phyloP scores from a whole-genome alignment of 345 rosid genomes.

The Gossypium mustelinum region DNA sequence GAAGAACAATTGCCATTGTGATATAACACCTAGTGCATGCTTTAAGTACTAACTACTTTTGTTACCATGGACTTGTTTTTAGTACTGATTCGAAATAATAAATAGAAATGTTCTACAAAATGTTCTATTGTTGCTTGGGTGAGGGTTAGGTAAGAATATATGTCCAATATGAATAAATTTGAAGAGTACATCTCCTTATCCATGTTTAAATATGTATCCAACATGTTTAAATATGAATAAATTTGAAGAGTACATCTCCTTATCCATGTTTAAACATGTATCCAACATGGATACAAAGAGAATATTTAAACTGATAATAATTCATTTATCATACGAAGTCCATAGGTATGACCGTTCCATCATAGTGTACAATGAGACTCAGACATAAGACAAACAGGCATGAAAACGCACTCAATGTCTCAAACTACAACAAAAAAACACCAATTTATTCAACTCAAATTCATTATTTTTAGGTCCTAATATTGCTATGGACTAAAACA shows the following conservation, averaged over 20 bases:
- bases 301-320: conserved; percentile 14
- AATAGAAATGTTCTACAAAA: too few species aligned
- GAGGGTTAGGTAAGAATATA: too few species aligned
- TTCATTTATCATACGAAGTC: conserved; percentile 26
- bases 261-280: too few species aligned
- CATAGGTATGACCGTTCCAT: conserved; percentile 28
- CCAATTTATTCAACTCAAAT: not conserved
- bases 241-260: too few species aligned
- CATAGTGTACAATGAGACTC: conserved; percentile 12
- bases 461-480: not conserved
- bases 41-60: too few species aligned
- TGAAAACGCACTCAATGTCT: not conserved
- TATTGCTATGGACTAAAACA: not conserved
- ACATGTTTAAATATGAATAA: too few species aligned
- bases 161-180: too few species aligned
- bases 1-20: not conserved
- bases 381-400: conserved; percentile 3
- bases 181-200: too few species aligned
- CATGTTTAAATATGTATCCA: too few species aligned
- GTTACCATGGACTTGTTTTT: too few species aligned
- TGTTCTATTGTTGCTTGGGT: too few species aligned
- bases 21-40: too few species aligned
- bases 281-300: not conserved
- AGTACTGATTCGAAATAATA: not conserved
- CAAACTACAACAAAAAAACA: not conserved